phyloP scores from a whole-genome alignment of 1,284 basidiomycete species.

The Irpex rosettiformis region DNA sequence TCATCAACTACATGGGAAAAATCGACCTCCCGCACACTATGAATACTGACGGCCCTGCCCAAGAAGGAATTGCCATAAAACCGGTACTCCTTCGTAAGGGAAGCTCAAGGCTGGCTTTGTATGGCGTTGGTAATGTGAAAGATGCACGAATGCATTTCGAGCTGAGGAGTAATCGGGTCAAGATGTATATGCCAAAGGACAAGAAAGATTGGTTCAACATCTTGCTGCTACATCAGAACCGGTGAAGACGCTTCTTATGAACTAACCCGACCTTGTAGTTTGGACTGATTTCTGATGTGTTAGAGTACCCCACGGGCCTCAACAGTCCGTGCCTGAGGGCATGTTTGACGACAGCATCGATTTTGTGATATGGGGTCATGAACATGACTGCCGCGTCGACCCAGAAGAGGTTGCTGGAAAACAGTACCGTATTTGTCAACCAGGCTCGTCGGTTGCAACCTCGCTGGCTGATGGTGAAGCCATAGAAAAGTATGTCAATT shows the following conservation, averaged over 20 bases:
- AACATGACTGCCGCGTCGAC: conserved; percentile 93
- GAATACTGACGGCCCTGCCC: conserved; percentile 61
- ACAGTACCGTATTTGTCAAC: conserved; percentile 90
- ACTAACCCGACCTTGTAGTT: not conserved
- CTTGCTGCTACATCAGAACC: conserved; percentile 92
- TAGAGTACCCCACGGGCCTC: conserved; percentile 91
- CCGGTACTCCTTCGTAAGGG: conserved; percentile 93
- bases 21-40: conserved; percentile 65
- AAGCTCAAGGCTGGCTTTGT: conserved; percentile 80
- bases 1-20: conserved; percentile 98
- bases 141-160: conserved; percentile 97
- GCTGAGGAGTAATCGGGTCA: conserved; percentile 87
- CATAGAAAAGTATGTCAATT: conserved; percentile 69
- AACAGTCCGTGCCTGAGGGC: conserved; percentile 91
- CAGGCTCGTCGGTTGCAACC: conserved; percentile 94
- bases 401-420: conserved; percentile 92
- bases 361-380: conserved; percentile 97
- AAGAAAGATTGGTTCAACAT: conserved; percentile 96
- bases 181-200: conserved; percentile 93
- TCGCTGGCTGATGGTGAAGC: conserved; percentile 90
- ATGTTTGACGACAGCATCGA: conserved; percentile 97
- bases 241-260: conserved; percentile 43
- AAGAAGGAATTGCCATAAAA: conserved; percentile 80
- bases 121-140: conserved; percentile 96
- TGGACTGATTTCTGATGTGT: conserved; percentile 3